Conservation (phyloP, 2,329 filamentous ascomycete species). For the Ceratocystis destructans region DNA sequence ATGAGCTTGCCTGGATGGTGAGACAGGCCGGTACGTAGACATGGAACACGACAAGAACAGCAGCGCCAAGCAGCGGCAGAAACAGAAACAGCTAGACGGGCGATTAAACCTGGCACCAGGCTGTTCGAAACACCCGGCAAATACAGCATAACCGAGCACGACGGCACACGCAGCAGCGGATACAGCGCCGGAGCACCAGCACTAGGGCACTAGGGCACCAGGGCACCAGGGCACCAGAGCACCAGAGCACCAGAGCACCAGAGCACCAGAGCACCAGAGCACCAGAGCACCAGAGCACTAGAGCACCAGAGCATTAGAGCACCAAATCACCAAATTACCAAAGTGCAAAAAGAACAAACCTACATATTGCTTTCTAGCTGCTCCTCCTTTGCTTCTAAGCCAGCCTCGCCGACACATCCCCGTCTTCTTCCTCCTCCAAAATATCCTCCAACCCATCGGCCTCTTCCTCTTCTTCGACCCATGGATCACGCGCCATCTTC, state of each 20-base stretch:
- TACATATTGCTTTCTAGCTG: no score
- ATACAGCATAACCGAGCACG: not conserved
- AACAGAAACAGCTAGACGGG: not conserved
- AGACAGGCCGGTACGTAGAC: not conserved
- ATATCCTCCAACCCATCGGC: conserved; percentile 8
- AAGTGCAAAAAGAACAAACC: no score
- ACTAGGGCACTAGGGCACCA: no score
- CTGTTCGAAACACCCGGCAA: not conserved
- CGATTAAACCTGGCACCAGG: not conserved
- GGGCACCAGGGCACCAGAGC: no score
- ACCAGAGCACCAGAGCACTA: no score
- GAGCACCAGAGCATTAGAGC: no score
- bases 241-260: no score
- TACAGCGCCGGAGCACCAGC: no score
- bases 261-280: no score
- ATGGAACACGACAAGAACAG: not conserved
- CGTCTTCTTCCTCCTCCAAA: conserved; percentile 12
- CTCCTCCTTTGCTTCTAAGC: not conserved
- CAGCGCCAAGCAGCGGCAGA: not conserved
- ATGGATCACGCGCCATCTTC: conserved; percentile 28
- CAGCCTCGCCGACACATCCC: not conserved
- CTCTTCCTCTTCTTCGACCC: conserved; percentile 9
- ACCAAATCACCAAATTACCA: no score
- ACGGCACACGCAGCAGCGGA: not conserved
- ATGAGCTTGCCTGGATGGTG: not conserved